Evolutionary conservation across 768 basidiomycete genomes (phyloP).

Genomic region (Tulasnella sp.): DNA sequence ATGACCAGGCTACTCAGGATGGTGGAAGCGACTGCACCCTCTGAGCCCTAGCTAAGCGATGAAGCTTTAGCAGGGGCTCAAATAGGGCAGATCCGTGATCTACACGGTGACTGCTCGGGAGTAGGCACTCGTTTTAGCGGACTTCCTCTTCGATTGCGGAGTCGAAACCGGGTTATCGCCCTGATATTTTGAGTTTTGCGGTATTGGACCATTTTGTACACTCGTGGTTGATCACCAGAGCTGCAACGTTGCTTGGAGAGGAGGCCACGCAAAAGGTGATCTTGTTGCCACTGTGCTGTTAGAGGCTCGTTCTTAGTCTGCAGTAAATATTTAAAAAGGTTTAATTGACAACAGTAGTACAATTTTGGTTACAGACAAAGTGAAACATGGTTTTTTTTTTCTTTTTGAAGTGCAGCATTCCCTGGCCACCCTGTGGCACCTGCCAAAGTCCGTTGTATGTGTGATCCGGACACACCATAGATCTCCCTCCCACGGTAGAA

Average conservation of each 20-base stretch:
- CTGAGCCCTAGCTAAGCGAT: background rate
- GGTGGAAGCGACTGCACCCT: background rate
- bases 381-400: no score
- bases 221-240: constrained; percentile 7
- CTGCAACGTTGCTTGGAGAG: constrained; percentile 15
- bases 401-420: background rate
- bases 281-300: background rate
- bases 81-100: constrained; percentile 1
- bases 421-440: no score
- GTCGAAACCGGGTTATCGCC: no score
- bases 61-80: background rate
- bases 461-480: no score
- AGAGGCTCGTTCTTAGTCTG: background rate
- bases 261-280: constrained; percentile 5
- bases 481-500: no score
- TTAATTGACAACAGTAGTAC: background rate
- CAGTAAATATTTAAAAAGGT: background rate
- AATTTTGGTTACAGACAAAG: no score
- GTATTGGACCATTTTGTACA: constrained; percentile 3
- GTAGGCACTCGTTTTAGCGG: no score
- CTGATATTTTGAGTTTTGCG: background rate
- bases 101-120: constrained; percentile 12
- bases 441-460: no score
- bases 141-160: no score
- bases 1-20: background rate